Evolutionary conservation across 345 rosid species (phyloP).

Genomic region (Ricinus communis): DNA sequence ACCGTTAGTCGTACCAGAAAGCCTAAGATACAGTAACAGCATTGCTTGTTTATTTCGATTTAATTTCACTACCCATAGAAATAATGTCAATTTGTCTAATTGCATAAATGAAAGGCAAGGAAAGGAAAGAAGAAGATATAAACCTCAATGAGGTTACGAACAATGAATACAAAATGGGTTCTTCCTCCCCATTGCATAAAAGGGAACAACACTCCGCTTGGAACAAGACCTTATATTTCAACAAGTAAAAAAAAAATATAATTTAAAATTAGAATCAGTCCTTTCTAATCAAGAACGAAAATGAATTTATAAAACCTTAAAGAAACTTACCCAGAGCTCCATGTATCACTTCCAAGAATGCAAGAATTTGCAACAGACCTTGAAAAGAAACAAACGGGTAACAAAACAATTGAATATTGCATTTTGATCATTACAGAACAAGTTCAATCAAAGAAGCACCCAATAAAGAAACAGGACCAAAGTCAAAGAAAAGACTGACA

Average conservation of each 20-base stretch:
- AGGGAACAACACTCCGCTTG: constrained; percentile 77
- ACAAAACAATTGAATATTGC: not conserved
- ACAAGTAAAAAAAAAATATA: constrained; percentile 7
- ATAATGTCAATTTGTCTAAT: not conserved
- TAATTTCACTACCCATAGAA: not conserved
- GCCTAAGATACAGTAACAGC: not conserved
- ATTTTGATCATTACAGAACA: not conserved
- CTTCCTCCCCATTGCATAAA: constrained; percentile 87
- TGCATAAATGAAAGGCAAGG: not conserved
- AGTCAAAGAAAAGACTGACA: constrained; percentile 36
- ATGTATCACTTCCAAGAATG: constrained; percentile 76
- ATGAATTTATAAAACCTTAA: not conserved
- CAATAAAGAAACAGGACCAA: not conserved
- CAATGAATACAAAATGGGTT: constrained; percentile 60
- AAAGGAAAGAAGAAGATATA: not conserved
- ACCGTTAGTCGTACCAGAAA: not conserved
- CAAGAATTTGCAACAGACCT: constrained; percentile 60
- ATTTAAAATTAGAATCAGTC: not conserved
- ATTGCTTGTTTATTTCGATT: not conserved
- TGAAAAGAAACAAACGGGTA: constrained; percentile 9
- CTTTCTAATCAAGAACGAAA: too few relatives aligned
- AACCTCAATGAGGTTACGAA: constrained; percentile 57
- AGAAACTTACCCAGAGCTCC: constrained; percentile 62
- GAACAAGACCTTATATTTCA: constrained; percentile 59
- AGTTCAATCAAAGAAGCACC: not conserved